Conservation (phyloP, 2,329 filamentous ascomycete genomes). For the Fusarium nurragi region DNA sequence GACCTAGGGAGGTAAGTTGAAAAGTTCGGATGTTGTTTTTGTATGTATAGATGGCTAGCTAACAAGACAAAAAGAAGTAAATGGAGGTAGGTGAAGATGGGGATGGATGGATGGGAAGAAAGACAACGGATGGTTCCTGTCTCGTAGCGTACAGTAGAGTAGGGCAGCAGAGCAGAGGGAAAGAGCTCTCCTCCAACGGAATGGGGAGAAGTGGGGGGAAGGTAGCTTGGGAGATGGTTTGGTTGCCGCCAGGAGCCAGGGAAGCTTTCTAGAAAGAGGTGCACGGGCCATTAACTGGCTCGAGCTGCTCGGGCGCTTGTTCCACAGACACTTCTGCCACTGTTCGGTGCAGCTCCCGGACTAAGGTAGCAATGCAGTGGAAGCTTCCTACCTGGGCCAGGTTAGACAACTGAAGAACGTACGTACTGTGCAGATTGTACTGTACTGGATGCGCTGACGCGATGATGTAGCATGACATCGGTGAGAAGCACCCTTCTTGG, state of each 20-base stretch:
- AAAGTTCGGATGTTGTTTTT: conserved; percentile 5
- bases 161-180: conserved; percentile 19
- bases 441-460: background rate
- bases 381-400: background rate
- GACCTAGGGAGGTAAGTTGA: conserved; percentile 4
- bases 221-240: conserved; percentile 31
- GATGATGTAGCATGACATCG: conserved; percentile 11
- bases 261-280: conserved; percentile 46
- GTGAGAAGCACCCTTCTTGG: background rate
- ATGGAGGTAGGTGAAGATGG: conserved; percentile 5
- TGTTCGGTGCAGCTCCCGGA: conserved; percentile 45
- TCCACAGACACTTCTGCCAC: conserved; percentile 41
- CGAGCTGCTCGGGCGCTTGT: conserved; percentile 36
- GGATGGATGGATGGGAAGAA: conserved; percentile 13
- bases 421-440: conserved; percentile 12
- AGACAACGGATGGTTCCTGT: conserved; percentile 9
- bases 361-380: conserved; percentile 11
- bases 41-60: background rate
- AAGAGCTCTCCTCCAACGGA: conserved; percentile 27
- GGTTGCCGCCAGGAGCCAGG: conserved; percentile 24
- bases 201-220: conserved; percentile 37
- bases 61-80: conserved; percentile 5
- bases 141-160: background rate
- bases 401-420: background rate
- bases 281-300: conserved; percentile 35